Base-by-base conservation (phyloP, 345 rosid species). In the Mangifera indica region DNA sequence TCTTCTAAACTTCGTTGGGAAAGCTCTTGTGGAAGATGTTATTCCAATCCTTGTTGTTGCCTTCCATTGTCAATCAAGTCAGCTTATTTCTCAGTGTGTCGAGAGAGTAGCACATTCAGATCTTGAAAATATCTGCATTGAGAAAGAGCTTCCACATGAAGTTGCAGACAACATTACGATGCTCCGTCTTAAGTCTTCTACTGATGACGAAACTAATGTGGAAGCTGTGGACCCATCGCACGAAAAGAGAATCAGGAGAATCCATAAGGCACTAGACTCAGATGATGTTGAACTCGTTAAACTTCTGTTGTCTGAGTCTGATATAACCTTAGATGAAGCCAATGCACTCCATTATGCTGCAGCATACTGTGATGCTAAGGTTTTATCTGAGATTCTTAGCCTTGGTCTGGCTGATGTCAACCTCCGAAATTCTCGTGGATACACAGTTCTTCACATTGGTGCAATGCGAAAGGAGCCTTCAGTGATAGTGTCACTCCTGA, bases 211-310 rank as follows among this genome's bases (percentile, higher is more conserved):
- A 4, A 15, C 72, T 53, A 72, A 71, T 56, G 45, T 17, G 7
- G 76, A 22, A 1, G 83, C 59, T 37, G 70, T 58, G 17, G 90
- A 66, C 72, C 88, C 87, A 60, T 32, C 81, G 67, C 87, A 9
- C 2, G 81, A 84, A 72, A 93, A 92, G 84, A 85, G 92, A 79
- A 81, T 84, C 17, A 81, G 80, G 82, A 91, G 92, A 79, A 88
- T 95, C 73, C 93, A 84, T 60, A 95, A 82, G 82, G 98, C 99
- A 68, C 81, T 95, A 40, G 99, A 95, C 77, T 92, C 97, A 0
- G 99, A 95, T 68, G 99, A 95, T 84, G 81, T 95, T 22, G 99
- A 95, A 77, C 98, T 92, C 18, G 91, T 95, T 68, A 81, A 81
- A 69, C 97, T 95, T 78, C 93, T 95, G 15, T 80, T 95, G 51